phyloP scores from a whole-genome alignment of 73 alveolate species.

The Paraurostyla sp. region DNA sequence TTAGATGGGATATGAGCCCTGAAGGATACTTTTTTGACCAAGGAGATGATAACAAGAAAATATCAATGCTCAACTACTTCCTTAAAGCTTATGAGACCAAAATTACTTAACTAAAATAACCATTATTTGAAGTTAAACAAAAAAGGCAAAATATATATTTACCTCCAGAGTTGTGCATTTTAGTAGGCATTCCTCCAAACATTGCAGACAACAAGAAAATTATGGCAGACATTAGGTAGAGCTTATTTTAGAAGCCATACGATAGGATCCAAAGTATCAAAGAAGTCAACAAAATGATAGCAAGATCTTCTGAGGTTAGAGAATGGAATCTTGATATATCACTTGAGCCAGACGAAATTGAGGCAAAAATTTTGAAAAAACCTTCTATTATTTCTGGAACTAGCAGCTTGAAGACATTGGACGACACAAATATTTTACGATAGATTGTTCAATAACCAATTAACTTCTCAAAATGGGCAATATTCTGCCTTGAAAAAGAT shows the following conservation, averaged over 20 bases:
- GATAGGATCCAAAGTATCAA: conserved; percentile 46
- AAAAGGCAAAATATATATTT: conserved; percentile 53
- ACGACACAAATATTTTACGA: conserved; percentile 31
- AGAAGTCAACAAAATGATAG: conserved; percentile 1
- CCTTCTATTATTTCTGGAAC: conserved; percentile 49
- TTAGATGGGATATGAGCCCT: conserved; percentile 55
- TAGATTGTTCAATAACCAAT: conserved; percentile 15
- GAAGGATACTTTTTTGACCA: conserved; percentile 37
- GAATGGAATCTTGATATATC: conserved; percentile 62
- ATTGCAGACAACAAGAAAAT: conserved; percentile 46
- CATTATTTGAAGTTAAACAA: conserved; percentile 60
- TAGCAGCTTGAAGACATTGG: not conserved
- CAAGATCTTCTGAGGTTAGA: conserved; percentile 6
- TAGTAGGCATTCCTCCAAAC: conserved; percentile 64
- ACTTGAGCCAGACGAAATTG: conserved; percentile 45
- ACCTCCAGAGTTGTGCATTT: conserved; percentile 69
- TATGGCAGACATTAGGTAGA: conserved; percentile 60
- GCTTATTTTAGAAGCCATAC: conserved; percentile 30
- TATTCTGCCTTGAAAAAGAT: conserved; percentile 55
- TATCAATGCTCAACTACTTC: conserved; percentile 63
- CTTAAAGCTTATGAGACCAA: conserved; percentile 56
- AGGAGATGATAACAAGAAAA: conserved; percentile 44
- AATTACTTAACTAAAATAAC: conserved; percentile 61
- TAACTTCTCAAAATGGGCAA: conserved; percentile 63
- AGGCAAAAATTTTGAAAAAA: conserved; percentile 41